Base-by-base conservation (phyloP, 2,329 filamentous ascomycete genomes). In the Tolypocladium sp. region DNA sequence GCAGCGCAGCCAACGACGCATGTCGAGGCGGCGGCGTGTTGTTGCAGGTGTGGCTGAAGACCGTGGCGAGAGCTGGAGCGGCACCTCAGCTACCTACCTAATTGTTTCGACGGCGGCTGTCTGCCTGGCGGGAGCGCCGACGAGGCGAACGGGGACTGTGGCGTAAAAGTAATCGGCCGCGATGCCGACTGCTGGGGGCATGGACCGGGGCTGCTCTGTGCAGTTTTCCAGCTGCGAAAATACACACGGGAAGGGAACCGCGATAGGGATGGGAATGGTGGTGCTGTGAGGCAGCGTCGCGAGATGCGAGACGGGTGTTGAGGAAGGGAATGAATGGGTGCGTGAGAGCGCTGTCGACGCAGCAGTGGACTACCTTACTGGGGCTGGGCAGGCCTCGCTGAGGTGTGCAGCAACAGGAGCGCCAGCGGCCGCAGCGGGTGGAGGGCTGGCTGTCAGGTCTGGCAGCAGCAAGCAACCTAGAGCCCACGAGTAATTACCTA, bases 11-110 rank as follows among this genome's bases (percentile, higher is more conserved):
- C 67, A 72, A 69, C 66, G 63, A 65, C 64, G 66, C 72, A 74
- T 73, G 67, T 71, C 71, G 69, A 66, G 67, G 70, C 69, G 67
- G 67, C 65, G 67, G 67, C 65, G 65, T 66, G 63, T 60, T 65
- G 65, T 70, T 64, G 58, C 63, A 70, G 68, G 71, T 76, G 74
- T 76, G 74, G 74, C 74, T 76, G 74, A 67, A 71, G 71, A 74
- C 66, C 73, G 74, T 76, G 74, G 74, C 74, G 74, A 76, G 71
- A 76, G 73, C 73, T 75, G 68, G 49, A 52, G 20, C 27, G 30
- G 30, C 30, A 52, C 27, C 17, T 35, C 30, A 22, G 20, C 30
- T 65, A 66, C 61, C 30, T 65, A 66, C 61, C 65, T 66, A 68
- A 68, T 66, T 58, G 62, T 64, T 62, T 56, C 52, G 52, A 30